Evolutionary conservation across 139 green algal genomes (phyloP), one percentile per base, ranked within the genome.

Genomic region (Picochlorum sp.): DNA sequence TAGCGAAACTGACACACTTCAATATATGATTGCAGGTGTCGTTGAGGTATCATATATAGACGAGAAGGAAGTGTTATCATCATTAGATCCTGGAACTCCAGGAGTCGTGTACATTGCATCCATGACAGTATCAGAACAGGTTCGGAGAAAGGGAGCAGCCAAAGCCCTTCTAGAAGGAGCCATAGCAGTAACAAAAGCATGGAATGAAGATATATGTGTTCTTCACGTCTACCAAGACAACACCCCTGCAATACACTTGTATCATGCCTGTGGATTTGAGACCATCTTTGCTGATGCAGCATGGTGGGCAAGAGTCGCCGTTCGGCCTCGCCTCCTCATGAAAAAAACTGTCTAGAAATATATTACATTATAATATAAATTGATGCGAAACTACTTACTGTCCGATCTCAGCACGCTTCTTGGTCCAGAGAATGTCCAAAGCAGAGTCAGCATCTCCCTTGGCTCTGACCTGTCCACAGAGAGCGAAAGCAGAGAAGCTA

Each of bases 401-500:
- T 54, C 56, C 69, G 4, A 74, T 57, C 67, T 89, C 83, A 52
- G 71, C 54, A 57, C 65, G 52, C 80, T 94, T 94, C 74, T 89
- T 89, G 58, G 75, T 69, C 91, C 91, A 97, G 71, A 97, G 72
- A 45, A 86, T 79, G 81, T 97, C 91, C 37, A 96, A 51, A 10
- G 87, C 86, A 45, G 74, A 84, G 84, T 97, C 91, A 37, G 76
- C 81, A 72, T 94, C 83, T 49, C 90, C 91, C 83, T 85, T 87
- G 34, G 55, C 65, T 66, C 92, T 80, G 3, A 97, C 83, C 55
- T 81, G 88, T 71, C 94, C 94, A 47, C 77, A 81, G 51, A 99
- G 69, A 7, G 94, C 94, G 62, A 98, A 91, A 55, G 94, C 98
- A 58, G 87, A 92, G 85, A 89, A 96, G 68, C 87, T 67, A 75